phyloP scores from a whole-genome alignment of 306 rosid species.

The Medicago truncatula region DNA sequence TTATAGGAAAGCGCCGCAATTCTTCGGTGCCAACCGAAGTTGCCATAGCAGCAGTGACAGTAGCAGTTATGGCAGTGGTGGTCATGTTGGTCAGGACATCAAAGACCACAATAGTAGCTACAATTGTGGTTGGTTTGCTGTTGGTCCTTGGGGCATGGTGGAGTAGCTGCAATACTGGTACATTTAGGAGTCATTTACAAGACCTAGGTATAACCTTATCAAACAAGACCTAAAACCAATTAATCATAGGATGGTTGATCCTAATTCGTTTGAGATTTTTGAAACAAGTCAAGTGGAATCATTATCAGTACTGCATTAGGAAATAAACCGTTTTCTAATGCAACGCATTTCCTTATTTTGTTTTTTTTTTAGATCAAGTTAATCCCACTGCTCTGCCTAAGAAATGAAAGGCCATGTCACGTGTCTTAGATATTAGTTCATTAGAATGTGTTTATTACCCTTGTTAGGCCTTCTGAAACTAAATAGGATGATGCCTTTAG shows the following conservation, averaged over 20 bases:
- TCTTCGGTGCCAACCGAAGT: slow-evolving; percentile 76
- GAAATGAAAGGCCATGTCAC: slow-evolving; percentile 15
- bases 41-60: slow-evolving; percentile 78
- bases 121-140: slow-evolving; percentile 76
- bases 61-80: slow-evolving; percentile 78
- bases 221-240: slow-evolving; percentile 44
- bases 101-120: slow-evolving; percentile 65
- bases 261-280: slow-evolving; percentile 26
- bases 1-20: slow-evolving; percentile 82
- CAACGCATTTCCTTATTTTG: slow-evolving; percentile 29
- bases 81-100: slow-evolving; percentile 70
- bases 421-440: slow-evolving; percentile 12
- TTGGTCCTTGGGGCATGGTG: slow-evolving; percentile 85
- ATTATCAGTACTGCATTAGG: slow-evolving; percentile 28
- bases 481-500: slow-evolving; percentile 11
- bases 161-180: slow-evolving; percentile 67
- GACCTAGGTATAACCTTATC: slow-evolving; percentile 63
- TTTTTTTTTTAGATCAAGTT: slow-evolving; percentile 27
- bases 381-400: background rate
- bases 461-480: slow-evolving; percentile 10
- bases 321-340: slow-evolving; percentile 21
- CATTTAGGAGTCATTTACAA: slow-evolving; percentile 60
- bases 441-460: slow-evolving; percentile 23
- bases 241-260: slow-evolving; percentile 31
- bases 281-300: slow-evolving; percentile 28